Percentiles rank a stretch among this genome's conserved stretches.
Conservation (phyloP, 2,329 filamentous ascomycete genomes). For the Stylonectria norvegica region DNA sequence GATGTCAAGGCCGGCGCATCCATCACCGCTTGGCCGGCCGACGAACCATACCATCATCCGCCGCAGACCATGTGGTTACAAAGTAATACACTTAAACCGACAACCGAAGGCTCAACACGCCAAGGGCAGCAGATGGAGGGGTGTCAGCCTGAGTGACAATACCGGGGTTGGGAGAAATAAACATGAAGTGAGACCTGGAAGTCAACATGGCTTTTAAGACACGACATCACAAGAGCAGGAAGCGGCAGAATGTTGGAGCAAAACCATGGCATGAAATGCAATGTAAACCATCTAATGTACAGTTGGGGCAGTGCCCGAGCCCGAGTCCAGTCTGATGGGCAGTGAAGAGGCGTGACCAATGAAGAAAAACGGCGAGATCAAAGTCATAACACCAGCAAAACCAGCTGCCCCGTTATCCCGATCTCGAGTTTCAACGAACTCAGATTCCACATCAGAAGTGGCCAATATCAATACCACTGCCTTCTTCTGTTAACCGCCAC, state of each 20-base stretch:
- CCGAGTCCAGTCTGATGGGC: background rate
- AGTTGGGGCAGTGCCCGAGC: slow-evolving; percentile 5
- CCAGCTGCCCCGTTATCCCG: slow-evolving; percentile 20
- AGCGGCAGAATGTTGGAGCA: no score
- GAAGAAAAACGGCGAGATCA: slow-evolving; percentile 14
- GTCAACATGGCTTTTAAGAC: background rate
- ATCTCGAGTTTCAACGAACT: slow-evolving; percentile 10
- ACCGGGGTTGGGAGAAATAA: background rate
- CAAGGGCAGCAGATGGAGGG: no score
- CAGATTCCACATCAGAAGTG: slow-evolving; percentile 23
- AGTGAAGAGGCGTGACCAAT: background rate
- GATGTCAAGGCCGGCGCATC: slow-evolving; percentile 23
- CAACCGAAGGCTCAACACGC: no score
- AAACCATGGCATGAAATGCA: slow-evolving; percentile 12
- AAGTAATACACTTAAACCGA: background rate
- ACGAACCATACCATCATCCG: slow-evolving; percentile 20
- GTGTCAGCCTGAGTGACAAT: background rate
- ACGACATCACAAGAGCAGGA: background rate
- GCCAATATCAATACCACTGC: slow-evolving; percentile 12
- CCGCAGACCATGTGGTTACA: slow-evolving; percentile 5
- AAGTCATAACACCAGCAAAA: slow-evolving; percentile 24
- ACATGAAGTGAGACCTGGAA: background rate
- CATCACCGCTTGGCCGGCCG: slow-evolving; percentile 28
- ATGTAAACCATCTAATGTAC: slow-evolving; percentile 23
- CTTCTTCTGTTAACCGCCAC: slow-evolving; percentile 11